A percentile compares a stretch with the other conserved stretches of the same genome.
Evolutionary conservation across 2,329 filamentous ascomycete genomes (phyloP).

Genomic region (Paraphaeosphaeria sporulosa): DNA sequence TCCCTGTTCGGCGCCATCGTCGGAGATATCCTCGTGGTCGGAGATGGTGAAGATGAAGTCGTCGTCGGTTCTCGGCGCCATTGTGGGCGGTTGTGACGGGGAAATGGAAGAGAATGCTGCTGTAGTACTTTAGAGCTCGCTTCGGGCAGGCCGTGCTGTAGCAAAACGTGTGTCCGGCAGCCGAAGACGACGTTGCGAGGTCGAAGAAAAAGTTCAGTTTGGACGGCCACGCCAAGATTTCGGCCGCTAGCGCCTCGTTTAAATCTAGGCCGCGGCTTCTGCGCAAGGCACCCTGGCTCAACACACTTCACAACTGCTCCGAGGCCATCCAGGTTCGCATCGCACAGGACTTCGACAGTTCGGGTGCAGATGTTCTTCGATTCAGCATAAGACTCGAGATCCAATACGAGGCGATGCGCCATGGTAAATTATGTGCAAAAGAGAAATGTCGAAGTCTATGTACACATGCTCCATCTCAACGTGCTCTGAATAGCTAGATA

Average conservation of each 20-base stretch:
- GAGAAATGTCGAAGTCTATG: too few species aligned
- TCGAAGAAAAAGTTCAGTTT: conserved; percentile 11
- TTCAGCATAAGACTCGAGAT: too few species aligned
- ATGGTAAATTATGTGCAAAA: too few species aligned
- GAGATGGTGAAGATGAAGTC: conserved; percentile 52
- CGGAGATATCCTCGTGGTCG: conserved; percentile 48
- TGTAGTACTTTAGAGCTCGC: not conserved
- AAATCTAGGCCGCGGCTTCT: not conserved
- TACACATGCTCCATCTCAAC: not conserved
- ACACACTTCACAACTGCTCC: too few species aligned
- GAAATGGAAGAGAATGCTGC: not conserved
- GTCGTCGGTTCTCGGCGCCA: conserved; percentile 45
- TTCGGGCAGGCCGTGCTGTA: not conserved
- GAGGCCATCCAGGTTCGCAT: too few species aligned
- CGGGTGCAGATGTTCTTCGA: too few species aligned
- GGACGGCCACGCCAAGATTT: conserved; percentile 1
- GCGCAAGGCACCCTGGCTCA: not conserved
- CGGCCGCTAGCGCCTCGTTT: conserved; percentile 2
- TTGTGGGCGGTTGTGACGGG: conserved; percentile 13
- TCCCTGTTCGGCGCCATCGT: conserved; percentile 39
- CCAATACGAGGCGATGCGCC: too few species aligned
- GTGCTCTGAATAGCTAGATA: not conserved
- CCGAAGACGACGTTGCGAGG: not conserved
- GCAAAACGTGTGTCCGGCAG: not conserved
- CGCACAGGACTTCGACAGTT: too few species aligned